Conservation (phyloP, 148 eudicot species). For the Diospyros kaki region DNA sequence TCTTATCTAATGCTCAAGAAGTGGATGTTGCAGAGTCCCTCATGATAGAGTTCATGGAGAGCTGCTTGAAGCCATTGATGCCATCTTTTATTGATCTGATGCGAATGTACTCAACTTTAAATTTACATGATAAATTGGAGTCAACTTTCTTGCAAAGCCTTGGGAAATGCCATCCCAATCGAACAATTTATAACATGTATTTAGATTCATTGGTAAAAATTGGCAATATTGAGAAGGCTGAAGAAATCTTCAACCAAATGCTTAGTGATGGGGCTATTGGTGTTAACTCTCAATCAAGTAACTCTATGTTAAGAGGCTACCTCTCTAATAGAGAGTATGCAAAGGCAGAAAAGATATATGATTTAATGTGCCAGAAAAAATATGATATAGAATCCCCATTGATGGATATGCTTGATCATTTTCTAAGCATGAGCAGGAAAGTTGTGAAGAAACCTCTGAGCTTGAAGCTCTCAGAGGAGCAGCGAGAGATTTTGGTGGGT, state of each 20-base stretch:
- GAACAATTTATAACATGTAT: conserved; percentile 54
- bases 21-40: conserved; percentile 64
- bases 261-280: conserved; percentile 54
- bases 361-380: conserved; percentile 66
- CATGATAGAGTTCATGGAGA: conserved; percentile 64
- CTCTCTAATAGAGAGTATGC: conserved; percentile 37
- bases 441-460: conserved; percentile 33
- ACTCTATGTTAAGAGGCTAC: conserved; percentile 63
- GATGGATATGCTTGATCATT: conserved; percentile 51
- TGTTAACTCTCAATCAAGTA: conserved; percentile 55
- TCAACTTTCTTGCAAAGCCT: conserved; percentile 53
- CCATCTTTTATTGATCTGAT: conserved; percentile 58
- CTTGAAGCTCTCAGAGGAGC: conserved; percentile 69
- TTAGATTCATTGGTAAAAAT: conserved; percentile 66
- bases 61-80: conserved; percentile 61
- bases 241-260: conserved; percentile 74
- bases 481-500: conserved; percentile 84
- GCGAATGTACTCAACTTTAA: conserved; percentile 54
- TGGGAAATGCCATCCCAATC: conserved; percentile 62
- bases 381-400: conserved; percentile 56
- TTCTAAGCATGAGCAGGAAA: conserved; percentile 38
- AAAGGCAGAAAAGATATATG: conserved; percentile 62
- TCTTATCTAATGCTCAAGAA: conserved; percentile 60
- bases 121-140: conserved; percentile 65
- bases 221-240: conserved; percentile 61